Conservation (phyloP, 257 asterid genomes). For the Penstemon newberryi region DNA sequence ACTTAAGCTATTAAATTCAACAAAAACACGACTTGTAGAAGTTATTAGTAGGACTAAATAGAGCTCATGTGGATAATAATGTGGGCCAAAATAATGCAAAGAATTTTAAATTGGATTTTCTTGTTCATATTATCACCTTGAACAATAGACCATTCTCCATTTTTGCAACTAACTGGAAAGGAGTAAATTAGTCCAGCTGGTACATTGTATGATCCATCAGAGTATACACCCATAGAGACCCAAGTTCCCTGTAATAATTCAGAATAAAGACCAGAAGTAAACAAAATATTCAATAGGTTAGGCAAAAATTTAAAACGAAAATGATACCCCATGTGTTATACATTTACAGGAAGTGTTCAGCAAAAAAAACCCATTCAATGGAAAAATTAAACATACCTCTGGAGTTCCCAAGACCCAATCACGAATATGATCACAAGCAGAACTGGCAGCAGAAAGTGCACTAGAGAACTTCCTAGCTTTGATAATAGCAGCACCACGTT, state of each 20-base stretch:
- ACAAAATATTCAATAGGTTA: neutral
- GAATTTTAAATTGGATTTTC: neutral
- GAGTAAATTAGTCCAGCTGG: constrained; percentile 89
- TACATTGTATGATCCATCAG: constrained; percentile 89
- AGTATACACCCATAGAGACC: constrained; percentile 98
- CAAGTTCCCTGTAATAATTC: constrained; percentile 63
- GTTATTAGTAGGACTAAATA: no score
- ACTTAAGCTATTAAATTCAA: neutral
- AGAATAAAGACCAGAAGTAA: constrained; percentile 16
- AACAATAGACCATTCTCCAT: constrained; percentile 92
- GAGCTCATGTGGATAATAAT: no score
- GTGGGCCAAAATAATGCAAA: neutral
- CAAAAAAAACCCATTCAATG: no score
- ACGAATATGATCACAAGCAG: constrained; percentile 97
- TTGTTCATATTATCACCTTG: constrained; percentile 56
- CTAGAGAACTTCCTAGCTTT: constrained; percentile 93
- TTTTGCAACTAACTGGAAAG: constrained; percentile 90
- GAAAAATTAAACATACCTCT: constrained; percentile 45
- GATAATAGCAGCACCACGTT: constrained; percentile 97
- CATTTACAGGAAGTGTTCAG: no score
- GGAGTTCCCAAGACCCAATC: constrained; percentile 98
- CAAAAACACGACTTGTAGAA: no score
- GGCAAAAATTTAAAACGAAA: no score
- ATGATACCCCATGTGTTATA: no score
- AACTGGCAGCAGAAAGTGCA: constrained; percentile 97